Conservation (phyloP, 257 asterid genomes). For the Fraxinus pennsylvanica region DNA sequence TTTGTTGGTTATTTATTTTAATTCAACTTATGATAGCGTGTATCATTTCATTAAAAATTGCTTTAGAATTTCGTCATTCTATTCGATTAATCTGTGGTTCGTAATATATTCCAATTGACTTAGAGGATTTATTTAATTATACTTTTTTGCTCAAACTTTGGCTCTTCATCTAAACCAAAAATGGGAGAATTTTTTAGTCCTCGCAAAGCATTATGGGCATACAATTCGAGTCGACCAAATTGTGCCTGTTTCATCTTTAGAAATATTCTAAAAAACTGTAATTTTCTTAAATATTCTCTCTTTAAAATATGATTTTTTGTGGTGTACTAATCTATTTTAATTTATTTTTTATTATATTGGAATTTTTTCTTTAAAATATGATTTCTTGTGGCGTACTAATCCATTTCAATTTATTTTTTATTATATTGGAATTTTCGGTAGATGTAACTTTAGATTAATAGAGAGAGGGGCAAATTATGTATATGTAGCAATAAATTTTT, state of each 20-base stretch:
- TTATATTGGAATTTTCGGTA: too few relatives aligned
- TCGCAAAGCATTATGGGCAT: constrained; percentile 10
- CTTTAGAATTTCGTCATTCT: background rate
- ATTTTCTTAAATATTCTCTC: background rate
- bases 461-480: too few relatives aligned
- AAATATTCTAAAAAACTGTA: background rate
- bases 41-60: background rate
- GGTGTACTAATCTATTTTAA: too few relatives aligned
- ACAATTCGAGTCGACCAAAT: constrained; percentile 21
- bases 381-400: too few relatives aligned
- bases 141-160: background rate
- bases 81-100: background rate
- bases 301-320: too few relatives aligned
- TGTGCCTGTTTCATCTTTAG: constrained; percentile 7
- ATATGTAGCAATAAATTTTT: too few relatives aligned
- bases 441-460: too few relatives aligned
- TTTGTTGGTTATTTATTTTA: too few relatives aligned
- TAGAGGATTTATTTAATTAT: background rate
- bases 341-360: too few relatives aligned
- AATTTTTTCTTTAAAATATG: background rate
- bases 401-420: too few relatives aligned
- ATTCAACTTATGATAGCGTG: background rate
- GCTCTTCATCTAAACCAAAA: constrained; percentile 11
- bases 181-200: constrained; percentile 17
- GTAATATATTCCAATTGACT: background rate